Evolutionary conservation across 768 basidiomycete genomes (phyloP), one percentile per base, ranked within the genome.

Genomic region (Trametes coccinea): DNA sequence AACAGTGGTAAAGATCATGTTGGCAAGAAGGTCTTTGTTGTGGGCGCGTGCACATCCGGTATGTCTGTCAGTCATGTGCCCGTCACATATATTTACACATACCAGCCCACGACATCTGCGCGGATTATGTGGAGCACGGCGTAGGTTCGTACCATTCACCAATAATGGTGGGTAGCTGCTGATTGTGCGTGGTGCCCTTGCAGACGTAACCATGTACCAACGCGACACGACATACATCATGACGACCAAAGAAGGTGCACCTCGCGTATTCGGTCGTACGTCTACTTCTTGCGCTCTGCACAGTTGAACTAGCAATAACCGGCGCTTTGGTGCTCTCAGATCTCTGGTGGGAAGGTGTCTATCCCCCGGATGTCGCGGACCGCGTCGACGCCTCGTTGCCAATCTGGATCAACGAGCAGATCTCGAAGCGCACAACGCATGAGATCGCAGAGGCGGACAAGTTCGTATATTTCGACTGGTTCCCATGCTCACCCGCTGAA

Each of bases 1-100:
- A 78, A 79, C 43, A 75, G 71, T n/a, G 85, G 86, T 0, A 72
- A 75, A 10, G 84, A 84, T 43, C 85, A 85, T 65, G 47, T 69
- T 1, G 89, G 87, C 13, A 90, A 90, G 75, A 91, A 86, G 67
- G 87, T 89, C 0, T 77, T 86, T 3, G 83, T 92, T 2, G 74
- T 91, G 4, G 89, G 89, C 1, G 79, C 88, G 13, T 84, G 84
- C 54, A 88, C 86, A 10, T 87, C 84, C 1, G 80, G 82, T 79
- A 27, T 37, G 34, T 37, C 5, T 37, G 11, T 37, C 11, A 5
- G 34, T 37, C 22, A 22, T 22, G 22, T 22, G 22, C 22, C 22
- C 22, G 1, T 22, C 22, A 22, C 22, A 22, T 22, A 22, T 22
- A 22, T 22, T 22, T 22, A 22, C 22, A 22, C 22, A 22, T 22